A percentile compares a stretch with the other conserved stretches of the same genome.
Conservation (phyloP, 2,329 filamentous ascomycete genomes). For the Annulohypoxylon truncatum region DNA sequence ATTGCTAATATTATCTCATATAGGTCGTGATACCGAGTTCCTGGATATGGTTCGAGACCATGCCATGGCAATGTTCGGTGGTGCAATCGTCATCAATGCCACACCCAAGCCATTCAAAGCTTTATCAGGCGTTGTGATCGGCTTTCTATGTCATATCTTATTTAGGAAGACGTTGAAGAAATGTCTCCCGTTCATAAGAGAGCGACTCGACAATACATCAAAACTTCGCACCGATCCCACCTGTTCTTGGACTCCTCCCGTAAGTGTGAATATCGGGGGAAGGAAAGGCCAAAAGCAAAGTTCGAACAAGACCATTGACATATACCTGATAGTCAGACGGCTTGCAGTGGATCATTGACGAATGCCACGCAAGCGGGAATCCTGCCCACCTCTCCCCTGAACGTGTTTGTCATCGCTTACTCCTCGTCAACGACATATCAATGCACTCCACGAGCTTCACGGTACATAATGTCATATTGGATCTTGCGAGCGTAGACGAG, state of each 20-base stretch:
- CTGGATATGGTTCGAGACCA: background rate
- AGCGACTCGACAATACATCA: background rate
- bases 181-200: background rate
- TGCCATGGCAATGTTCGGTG: background rate
- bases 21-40: background rate
- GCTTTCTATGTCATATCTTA: background rate
- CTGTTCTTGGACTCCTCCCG: too few relatives aligned
- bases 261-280: too few relatives aligned
- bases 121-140: background rate
- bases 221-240: too few relatives aligned
- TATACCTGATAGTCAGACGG: constrained; percentile 12
- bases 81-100: background rate
- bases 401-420: constrained; percentile 10
- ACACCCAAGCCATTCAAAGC: background rate
- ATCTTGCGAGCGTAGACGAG: constrained; percentile 6
- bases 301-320: too few relatives aligned
- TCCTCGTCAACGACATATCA: constrained; percentile 19
- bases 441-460: constrained; percentile 10
- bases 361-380: constrained; percentile 7
- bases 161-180: background rate
- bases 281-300: too few relatives aligned
- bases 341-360: constrained; percentile 25
- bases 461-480: background rate
- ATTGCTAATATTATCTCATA: background rate
- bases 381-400: background rate